phyloP scores from a whole-genome alignment of 2,329 filamentous ascomycete genomes.

The Colletotrichum zoysiae region DNA sequence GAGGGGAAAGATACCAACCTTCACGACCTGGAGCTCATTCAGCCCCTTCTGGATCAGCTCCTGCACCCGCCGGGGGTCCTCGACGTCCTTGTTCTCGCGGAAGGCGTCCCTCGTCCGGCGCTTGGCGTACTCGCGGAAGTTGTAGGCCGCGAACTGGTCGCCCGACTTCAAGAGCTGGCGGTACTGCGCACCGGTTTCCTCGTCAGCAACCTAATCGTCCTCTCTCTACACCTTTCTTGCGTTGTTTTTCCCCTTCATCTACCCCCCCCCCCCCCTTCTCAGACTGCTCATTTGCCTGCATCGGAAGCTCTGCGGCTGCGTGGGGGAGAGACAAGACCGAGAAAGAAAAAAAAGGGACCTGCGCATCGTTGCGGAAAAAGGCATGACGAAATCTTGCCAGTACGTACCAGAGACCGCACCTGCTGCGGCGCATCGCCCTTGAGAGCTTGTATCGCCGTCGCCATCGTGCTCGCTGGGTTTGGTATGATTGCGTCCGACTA shows the following conservation, averaged over 20 bases:
- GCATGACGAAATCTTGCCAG: conserved; percentile 4
- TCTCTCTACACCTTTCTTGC: background rate
- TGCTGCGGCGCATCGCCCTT: conserved; percentile 70
- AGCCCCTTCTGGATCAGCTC: conserved; percentile 90
- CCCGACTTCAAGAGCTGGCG: conserved; percentile 91
- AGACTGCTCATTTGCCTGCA: background rate
- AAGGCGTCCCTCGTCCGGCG: conserved; percentile 93
- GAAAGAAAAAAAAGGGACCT: background rate
- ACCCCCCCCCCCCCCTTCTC: too few relatives aligned
- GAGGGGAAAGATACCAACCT: conserved; percentile 70
- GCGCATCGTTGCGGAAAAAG: background rate
- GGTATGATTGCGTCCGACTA: background rate
- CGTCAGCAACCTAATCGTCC: background rate
- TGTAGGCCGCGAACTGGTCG: conserved; percentile 91
- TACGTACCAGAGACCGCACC: conserved; percentile 67
- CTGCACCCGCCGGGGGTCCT: conserved; percentile 83
- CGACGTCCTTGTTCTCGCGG: conserved; percentile 79
- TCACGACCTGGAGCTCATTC: conserved; percentile 88
- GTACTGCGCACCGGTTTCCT: conserved; percentile 70
- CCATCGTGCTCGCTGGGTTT: conserved; percentile 37
- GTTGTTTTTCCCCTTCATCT: too few relatives aligned
- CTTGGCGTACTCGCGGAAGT: conserved; percentile 97
- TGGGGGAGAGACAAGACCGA: background rate
- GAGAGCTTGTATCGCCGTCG: conserved; percentile 48
- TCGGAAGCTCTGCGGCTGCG: background rate